Base-by-base conservation (phyloP, 176 grass and related monocot species). In the Alopecurus myosuroides region DNA sequence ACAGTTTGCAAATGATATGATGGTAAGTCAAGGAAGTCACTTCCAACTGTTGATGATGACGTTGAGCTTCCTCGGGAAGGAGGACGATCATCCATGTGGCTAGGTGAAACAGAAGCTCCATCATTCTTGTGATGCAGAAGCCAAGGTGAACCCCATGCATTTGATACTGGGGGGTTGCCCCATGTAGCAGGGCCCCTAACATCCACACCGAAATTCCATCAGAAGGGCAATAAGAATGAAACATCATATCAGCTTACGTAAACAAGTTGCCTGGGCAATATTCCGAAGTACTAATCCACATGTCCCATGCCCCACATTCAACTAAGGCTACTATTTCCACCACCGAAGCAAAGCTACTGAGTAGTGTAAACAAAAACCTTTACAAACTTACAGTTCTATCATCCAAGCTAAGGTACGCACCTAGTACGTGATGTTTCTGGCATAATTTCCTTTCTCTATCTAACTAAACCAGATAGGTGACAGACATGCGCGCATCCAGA, bases 111-210 rank as follows among this genome's bases (percentile, higher is more conserved):
- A 82, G 81, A 49, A 70, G 57, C 52, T 57, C 51, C 82, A 86
- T 73, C 79, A 80, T 85, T 90, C 79, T 86, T 92, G 70, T 44
- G 84, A 70, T 86, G 79, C 56, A 92, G 73, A 63, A 92, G 40
- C 44, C 81, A 86, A 70, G 88, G 88, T 22, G 88, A 89, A 73
- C 15, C 77, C 92, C 88, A 92, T 39, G 62, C 88, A 85, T 94
- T 94, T 40, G 90, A 58, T 77, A 78, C 80, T 83, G 67, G 61
- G 35, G 77, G 86, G 51, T 63, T 70, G 19, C 76, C 92, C 88
- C 86, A 88, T 56, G 84, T 80, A 8, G 83, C 70, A 51, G 85
- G 74, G 12, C 87, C 94, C 87, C 91, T 92, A 82, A 52, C 7
- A 87, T 65, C 52, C 53, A 82, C 68, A 13, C 61, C 17, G 55